Evolutionary conservation across 257 asterid genomes (phyloP).

Genomic region (Capsicum baccatum): DNA sequence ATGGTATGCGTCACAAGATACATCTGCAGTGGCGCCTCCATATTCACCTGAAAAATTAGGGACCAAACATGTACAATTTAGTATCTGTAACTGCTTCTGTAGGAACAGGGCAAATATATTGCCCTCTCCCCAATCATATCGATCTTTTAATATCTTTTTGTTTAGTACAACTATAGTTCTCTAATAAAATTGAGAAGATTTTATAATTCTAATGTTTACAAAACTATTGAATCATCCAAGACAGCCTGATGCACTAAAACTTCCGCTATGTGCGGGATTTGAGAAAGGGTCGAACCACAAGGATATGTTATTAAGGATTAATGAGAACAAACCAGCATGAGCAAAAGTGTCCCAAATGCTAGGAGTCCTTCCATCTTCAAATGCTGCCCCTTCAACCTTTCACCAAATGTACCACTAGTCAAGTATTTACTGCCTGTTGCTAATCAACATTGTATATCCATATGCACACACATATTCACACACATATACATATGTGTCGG

Average conservation of each 20-base stretch:
- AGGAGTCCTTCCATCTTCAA: constrained; percentile 55
- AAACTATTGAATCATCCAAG: background rate
- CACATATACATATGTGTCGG: no score
- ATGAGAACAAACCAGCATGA: constrained; percentile 44
- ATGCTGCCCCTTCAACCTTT: constrained; percentile 54
- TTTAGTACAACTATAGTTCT: background rate
- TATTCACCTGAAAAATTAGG: background rate
- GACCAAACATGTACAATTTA: background rate
- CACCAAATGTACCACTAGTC: background rate
- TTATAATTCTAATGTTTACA: background rate
- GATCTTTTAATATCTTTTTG: background rate
- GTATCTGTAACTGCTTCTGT: background rate
- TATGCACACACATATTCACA: background rate
- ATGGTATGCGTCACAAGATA: constrained; percentile 45
- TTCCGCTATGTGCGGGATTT: no score
- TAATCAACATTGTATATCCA: background rate
- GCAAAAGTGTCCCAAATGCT: constrained; percentile 57
- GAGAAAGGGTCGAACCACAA: no score
- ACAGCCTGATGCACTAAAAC: no score
- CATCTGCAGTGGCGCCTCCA: constrained; percentile 39
- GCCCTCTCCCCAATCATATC: background rate
- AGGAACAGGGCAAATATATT: background rate
- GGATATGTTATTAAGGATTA: background rate
- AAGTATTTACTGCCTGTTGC: background rate
- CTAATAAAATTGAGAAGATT: background rate